phyloP scores from a whole-genome alignment of 169 alveolate species.

The Plasmodium reichenowi region DNA sequence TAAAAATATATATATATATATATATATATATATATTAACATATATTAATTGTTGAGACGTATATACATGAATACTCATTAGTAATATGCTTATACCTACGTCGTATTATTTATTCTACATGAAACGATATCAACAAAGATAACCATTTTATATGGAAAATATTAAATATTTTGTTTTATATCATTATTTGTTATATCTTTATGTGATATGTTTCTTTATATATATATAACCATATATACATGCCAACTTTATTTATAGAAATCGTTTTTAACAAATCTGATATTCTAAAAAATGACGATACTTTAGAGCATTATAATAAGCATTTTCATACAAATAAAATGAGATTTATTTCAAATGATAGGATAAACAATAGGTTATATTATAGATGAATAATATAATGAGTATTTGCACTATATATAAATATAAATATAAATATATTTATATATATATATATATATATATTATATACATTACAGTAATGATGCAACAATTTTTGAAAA shows the following conservation, averaged over 20 bases:
- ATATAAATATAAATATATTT: too few species aligned
- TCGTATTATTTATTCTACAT: too few species aligned
- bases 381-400: background rate
- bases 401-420: too few species aligned
- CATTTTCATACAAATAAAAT: background rate
- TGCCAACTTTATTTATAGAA: slow-evolving; percentile 11
- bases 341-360: slow-evolving; percentile 5
- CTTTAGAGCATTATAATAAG: background rate
- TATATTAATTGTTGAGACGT: too few species aligned
- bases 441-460: slow-evolving; percentile 5
- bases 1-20: background rate
- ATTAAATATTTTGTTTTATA: too few species aligned
- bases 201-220: background rate
- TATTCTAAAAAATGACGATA: background rate
- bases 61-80: too few species aligned
- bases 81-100: too few species aligned
- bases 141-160: too few species aligned
- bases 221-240: background rate
- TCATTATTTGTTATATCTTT: too few species aligned
- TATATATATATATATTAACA: too few species aligned
- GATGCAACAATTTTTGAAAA: slow-evolving; percentile 24
- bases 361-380: slow-evolving; percentile 20
- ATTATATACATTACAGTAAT: background rate
- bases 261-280: slow-evolving; percentile 44
- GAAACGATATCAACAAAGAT: too few species aligned